A percentile compares a stretch with the other conserved stretches of the same genome.
Evolutionary conservation across 169 alveolate species (phyloP).

Genomic region (Eimeria nieschulzi): DNA sequence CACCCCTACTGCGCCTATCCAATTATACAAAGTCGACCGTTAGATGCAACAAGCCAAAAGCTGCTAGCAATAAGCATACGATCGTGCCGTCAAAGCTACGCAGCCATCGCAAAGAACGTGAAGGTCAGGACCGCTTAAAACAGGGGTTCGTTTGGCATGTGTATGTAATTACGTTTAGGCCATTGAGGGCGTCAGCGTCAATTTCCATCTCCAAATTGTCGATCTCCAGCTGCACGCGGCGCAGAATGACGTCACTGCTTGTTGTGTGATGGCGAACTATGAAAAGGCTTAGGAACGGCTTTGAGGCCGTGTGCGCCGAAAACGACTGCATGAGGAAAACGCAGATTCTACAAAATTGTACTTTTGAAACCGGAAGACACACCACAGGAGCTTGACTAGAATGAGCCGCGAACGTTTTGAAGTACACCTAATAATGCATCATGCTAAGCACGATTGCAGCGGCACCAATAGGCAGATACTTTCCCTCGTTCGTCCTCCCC

Average conservation of each 20-base stretch:
- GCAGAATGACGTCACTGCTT: constrained; percentile 83
- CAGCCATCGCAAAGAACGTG: too few relatives aligned
- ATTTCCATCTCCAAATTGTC: constrained; percentile 88
- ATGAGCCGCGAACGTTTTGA: not conserved
- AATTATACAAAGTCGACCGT: too few relatives aligned
- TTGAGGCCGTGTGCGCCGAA: constrained; percentile 56
- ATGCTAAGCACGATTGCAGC: not conserved
- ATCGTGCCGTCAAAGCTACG: too few relatives aligned
- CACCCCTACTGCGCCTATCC: not conserved
- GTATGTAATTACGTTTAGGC: constrained; percentile 55
- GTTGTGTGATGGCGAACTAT: constrained; percentile 85
- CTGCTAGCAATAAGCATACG: too few relatives aligned
- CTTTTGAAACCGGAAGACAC: not conserved
- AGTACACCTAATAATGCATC: not conserved
- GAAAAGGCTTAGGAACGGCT: constrained; percentile 82
- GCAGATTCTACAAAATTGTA: not conserved
- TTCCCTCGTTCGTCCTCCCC: too few relatives aligned
- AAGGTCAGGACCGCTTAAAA: too few relatives aligned
- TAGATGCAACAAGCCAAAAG: too few relatives aligned
- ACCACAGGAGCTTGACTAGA: not conserved
- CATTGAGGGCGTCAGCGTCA: constrained; percentile 77
- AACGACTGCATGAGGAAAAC: not conserved
- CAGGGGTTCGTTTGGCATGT: too few relatives aligned
- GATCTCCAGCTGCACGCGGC: constrained; percentile 82
- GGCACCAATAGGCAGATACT: not conserved